Conservation (phyloP, 371 early-diverging fungal genomes). For the Batrachochytrium dendrobatidis region DNA sequence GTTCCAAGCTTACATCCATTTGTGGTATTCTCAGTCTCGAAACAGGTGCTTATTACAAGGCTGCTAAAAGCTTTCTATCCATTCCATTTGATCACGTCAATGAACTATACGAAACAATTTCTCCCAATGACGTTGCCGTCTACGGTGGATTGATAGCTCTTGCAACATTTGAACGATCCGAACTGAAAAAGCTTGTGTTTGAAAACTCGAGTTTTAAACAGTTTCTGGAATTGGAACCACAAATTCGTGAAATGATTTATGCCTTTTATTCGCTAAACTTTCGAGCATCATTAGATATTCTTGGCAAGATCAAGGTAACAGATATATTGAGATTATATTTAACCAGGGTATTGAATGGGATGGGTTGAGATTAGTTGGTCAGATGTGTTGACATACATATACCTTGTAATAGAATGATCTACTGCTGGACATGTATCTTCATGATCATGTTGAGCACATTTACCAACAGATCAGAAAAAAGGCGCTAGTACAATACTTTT, state of each 20-base stretch:
- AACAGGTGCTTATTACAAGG: constrained; percentile 45
- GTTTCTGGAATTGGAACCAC: constrained; percentile 75
- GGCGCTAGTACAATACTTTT: constrained; percentile 75
- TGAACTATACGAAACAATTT: constrained; percentile 48
- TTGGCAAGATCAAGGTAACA: constrained; percentile 57
- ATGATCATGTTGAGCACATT: constrained; percentile 56
- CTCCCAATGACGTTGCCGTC: constrained; percentile 75
- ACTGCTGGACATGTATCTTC: constrained; percentile 65
- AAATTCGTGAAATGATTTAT: constrained; percentile 52
- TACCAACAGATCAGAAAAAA: constrained; percentile 62
- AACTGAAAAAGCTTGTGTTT: constrained; percentile 59
- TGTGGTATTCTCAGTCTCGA: constrained; percentile 60
- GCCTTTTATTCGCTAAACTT: constrained; percentile 74
- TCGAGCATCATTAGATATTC: constrained; percentile 52
- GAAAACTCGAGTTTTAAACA: constrained; percentile 67
- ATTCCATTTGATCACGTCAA: constrained; percentile 51
- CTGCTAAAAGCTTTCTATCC: constrained; percentile 60
- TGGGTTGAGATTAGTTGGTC: too few species aligned
- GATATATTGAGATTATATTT: too few species aligned
- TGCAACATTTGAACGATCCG: constrained; percentile 65
- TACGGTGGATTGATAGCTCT: constrained; percentile 76
- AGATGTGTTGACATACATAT: too few species aligned
- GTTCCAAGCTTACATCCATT: constrained; percentile 57
- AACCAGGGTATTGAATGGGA: too few species aligned
- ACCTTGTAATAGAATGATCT: constrained; percentile 46